phyloP scores from a whole-genome alignment of 495 filamentous ascomycete species.

The Penicillium tannophilum region DNA sequence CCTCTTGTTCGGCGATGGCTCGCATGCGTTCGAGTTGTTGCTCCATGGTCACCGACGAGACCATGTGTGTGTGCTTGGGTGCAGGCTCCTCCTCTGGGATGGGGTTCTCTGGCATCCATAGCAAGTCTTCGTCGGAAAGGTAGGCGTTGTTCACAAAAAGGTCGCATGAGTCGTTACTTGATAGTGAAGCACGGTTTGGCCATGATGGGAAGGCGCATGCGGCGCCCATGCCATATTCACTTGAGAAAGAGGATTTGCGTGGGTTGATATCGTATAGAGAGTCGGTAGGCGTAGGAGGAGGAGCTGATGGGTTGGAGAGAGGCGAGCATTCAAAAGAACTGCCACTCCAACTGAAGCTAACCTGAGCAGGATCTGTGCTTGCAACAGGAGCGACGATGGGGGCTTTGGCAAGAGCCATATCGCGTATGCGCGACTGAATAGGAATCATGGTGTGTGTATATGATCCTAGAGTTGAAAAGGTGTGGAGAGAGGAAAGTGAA shows the following conservation, averaged over 20 bases:
- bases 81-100: conserved; percentile 17
- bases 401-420: conserved; percentile 29
- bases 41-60: conserved; percentile 39
- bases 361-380: conserved; percentile 34
- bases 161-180: conserved; percentile 36
- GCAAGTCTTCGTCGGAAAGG: conserved; percentile 57
- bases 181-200: conserved; percentile 51
- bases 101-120: conserved; percentile 40
- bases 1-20: conserved; percentile 42
- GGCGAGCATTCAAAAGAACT: conserved; percentile 39
- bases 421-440: conserved; percentile 30
- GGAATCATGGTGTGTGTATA: conserved; percentile 23
- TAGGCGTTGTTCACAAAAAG: conserved; percentile 43
- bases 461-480: conserved; percentile 6
- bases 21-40: conserved; percentile 47
- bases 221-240: conserved; percentile 41
- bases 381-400: conserved; percentile 25
- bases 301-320: conserved; percentile 39
- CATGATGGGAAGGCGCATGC: conserved; percentile 58
- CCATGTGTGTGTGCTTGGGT: conserved; percentile 15
- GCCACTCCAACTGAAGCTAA: conserved; percentile 44
- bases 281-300: conserved; percentile 44
- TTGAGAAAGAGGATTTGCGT: conserved; percentile 51
- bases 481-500: not conserved
- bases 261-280: conserved; percentile 47